Conservation (phyloP, 129 eudicot species). For the Chrysanthemum makinoi region DNA sequence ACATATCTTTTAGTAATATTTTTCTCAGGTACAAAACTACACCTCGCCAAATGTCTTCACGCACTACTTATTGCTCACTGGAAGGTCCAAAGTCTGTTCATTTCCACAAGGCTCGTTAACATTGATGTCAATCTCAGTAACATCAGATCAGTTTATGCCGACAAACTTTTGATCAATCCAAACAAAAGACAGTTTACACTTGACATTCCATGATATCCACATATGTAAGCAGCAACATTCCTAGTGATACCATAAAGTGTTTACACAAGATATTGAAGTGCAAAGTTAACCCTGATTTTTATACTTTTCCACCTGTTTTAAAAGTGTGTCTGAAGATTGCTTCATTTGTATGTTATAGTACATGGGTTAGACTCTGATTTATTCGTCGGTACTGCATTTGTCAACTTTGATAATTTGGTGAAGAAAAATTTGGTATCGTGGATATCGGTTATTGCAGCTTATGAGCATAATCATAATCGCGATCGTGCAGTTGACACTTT, state of each 20-base stretch:
- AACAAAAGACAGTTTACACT: conserved; percentile 55
- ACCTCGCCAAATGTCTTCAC: conserved; percentile 48
- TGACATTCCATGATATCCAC: conserved; percentile 89
- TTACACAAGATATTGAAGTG: conserved; percentile 39
- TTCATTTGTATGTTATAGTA: conserved; percentile 66
- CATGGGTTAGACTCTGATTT: conserved; percentile 63
- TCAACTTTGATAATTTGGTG: conserved; percentile 62
- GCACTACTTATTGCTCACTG: conserved; percentile 60
- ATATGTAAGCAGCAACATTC: conserved; percentile 51
- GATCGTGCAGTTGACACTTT: conserved; percentile 39
- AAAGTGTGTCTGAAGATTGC: conserved; percentile 63
- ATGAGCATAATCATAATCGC: conserved; percentile 65
- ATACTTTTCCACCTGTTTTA: conserved; percentile 75
- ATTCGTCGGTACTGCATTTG: conserved; percentile 73
- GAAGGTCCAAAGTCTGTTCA: conserved; percentile 47
- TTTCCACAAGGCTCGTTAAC: conserved; percentile 65
- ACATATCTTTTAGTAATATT: conserved; percentile 19
- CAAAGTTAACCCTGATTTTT: conserved; percentile 76
- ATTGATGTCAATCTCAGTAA: conserved; percentile 56
- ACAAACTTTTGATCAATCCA: conserved; percentile 46
- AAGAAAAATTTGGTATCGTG: conserved; percentile 72
- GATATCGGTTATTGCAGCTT: conserved; percentile 90
- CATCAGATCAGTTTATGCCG: conserved; percentile 38
- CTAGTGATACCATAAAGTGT: conserved; percentile 57
- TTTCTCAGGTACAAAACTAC: conserved; percentile 39